A percentile compares a stretch with the other conserved stretches of the same genome.
Conservation (phyloP, 306 rosid species). For the Prunus mume region DNA sequence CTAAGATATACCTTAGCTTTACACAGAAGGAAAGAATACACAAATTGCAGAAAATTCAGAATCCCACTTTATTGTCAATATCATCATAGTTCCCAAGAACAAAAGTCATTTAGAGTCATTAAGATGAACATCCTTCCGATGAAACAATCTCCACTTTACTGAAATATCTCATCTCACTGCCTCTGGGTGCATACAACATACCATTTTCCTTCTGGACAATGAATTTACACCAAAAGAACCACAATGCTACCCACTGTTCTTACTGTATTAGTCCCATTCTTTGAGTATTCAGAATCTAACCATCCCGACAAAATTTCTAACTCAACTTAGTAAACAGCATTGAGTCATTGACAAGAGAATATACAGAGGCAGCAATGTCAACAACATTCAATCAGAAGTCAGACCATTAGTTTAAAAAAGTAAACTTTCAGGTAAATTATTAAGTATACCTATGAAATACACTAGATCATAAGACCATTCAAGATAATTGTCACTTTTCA, state of each 20-base stretch:
- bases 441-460: neutral
- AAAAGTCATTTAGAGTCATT: neutral
- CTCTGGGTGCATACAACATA: neutral
- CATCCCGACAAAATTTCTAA: neutral
- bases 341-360: no score
- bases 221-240: neutral
- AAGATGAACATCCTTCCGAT: neutral
- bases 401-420: no score
- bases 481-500: no score
- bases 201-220: neutral
- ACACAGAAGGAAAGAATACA: neutral
- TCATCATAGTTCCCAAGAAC: neutral
- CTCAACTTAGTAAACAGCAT: neutral
- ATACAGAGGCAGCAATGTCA: neutral
- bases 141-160: neutral
- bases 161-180: neutral
- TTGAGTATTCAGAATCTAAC: neutral
- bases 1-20: neutral
- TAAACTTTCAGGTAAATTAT: neutral
- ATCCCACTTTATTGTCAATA: neutral
- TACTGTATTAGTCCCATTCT: neutral
- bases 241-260: neutral
- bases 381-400: neutral
- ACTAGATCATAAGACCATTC: neutral
- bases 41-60: neutral